phyloP scores from a whole-genome alignment of 352 stramenopile species.

The Phytopythium kandeliae region DNA sequence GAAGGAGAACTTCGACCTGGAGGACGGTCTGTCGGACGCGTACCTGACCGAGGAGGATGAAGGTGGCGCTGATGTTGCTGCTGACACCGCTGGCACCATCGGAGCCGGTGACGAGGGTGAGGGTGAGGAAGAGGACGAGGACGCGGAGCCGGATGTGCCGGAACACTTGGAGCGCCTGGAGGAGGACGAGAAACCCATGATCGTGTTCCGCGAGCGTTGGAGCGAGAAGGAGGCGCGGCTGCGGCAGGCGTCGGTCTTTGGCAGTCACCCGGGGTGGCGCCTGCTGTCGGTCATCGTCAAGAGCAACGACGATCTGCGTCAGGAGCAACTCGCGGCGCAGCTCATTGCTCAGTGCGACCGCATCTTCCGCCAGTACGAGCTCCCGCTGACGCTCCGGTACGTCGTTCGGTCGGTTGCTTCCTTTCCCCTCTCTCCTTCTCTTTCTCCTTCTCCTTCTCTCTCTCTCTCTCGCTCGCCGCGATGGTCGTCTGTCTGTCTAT shows the following conservation, averaged over 20 bases:
- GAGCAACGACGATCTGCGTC: slow-evolving; percentile 97
- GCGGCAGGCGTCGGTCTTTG: slow-evolving; percentile 43
- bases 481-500: no score
- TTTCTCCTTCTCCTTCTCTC: no score
- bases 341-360: slow-evolving; percentile 95
- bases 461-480: no score
- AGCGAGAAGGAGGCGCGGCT: slow-evolving; percentile 72
- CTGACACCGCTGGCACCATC: no score
- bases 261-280: slow-evolving; percentile 52
- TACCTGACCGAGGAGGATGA: slow-evolving; percentile 31
- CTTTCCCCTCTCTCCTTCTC: not conserved
- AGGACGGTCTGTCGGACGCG: slow-evolving; percentile 55
- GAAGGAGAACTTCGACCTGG: slow-evolving; percentile 71
- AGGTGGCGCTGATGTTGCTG: no score
- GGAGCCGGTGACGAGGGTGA: not conserved
- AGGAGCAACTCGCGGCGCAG: slow-evolving; percentile 97
- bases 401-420: not conserved
- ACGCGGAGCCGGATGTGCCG: slow-evolving; percentile 10
- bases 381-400: slow-evolving; percentile 90
- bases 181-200: slow-evolving; percentile 61
- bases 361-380: slow-evolving; percentile 92
- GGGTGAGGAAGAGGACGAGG: slow-evolving; percentile 8
- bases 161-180: slow-evolving; percentile 44
- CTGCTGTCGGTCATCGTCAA: slow-evolving; percentile 94
- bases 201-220: slow-evolving; percentile 80